A percentile compares a stretch with the other conserved stretches of the same genome.
phyloP scores from a whole-genome alignment of 305 asterid species.

The Andrographis paniculata region DNA sequence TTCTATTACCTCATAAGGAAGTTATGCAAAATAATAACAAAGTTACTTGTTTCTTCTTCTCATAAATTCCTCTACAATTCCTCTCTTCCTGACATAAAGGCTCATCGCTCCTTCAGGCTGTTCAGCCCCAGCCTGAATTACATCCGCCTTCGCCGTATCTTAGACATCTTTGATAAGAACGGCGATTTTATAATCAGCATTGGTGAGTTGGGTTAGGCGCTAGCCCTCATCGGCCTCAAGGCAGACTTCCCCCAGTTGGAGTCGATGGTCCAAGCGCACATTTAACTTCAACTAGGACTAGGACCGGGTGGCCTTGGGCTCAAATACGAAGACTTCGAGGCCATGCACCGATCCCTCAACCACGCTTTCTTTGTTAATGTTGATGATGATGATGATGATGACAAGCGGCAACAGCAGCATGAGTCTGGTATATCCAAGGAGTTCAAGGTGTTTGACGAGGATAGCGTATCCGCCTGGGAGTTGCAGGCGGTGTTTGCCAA shows the following conservation, averaged over 20 bases:
- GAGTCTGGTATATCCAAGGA: slow-evolving; percentile 59
- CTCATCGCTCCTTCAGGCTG: slow-evolving; percentile 47
- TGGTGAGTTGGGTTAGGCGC: slow-evolving; percentile 49
- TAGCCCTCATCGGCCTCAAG: slow-evolving; percentile 39
- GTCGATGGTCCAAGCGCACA: slow-evolving; percentile 25
- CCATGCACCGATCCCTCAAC: slow-evolving; percentile 29
- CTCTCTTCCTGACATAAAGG: too few species aligned
- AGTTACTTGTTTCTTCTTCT: too few species aligned
- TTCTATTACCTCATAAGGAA: too few species aligned
- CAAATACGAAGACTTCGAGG: slow-evolving; percentile 31
- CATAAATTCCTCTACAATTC: too few species aligned
- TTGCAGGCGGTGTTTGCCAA: slow-evolving; percentile 37
- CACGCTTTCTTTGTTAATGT: slow-evolving; percentile 24
- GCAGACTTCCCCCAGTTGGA: slow-evolving; percentile 29
- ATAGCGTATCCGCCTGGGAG: slow-evolving; percentile 34
- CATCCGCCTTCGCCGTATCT: slow-evolving; percentile 56
- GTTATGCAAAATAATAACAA: too few species aligned
- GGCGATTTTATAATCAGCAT: slow-evolving; percentile 36
- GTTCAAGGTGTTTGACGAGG: slow-evolving; percentile 65
- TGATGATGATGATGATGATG: slow-evolving; percentile 14
- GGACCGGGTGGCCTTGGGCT: slow-evolving; percentile 35
- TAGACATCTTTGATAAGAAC: slow-evolving; percentile 56
- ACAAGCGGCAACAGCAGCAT: slow-evolving; percentile 17
- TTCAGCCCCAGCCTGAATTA: slow-evolving; percentile 54
- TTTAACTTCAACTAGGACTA: background rate